Evolutionary conservation across 768 basidiomycete species (phyloP).

Genomic region (Grammothele lineata): DNA sequence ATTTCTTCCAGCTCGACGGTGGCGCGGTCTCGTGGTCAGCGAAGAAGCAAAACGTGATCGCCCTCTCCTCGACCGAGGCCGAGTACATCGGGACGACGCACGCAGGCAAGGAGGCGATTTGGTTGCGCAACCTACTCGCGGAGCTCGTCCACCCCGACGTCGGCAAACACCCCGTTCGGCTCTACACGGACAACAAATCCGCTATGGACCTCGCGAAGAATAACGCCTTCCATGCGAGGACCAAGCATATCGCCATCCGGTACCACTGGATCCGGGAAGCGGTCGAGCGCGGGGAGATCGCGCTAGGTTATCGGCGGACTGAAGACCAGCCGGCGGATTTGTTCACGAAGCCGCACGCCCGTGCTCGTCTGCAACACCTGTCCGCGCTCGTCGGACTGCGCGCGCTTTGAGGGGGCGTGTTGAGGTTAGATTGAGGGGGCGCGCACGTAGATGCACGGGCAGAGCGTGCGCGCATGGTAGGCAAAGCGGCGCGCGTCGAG

Average conservation of each 20-base stretch:
- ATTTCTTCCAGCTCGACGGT: slow-evolving; percentile 20
- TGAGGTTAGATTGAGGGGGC: too few species aligned
- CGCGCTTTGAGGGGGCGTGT: slow-evolving; percentile 7
- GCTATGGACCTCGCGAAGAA: slow-evolving; percentile 4
- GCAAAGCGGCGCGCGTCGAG: too few species aligned
- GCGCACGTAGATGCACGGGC: too few species aligned
- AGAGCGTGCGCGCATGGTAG: too few species aligned
- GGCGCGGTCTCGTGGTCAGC: slow-evolving; percentile 24
- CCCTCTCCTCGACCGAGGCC: slow-evolving; percentile 33
- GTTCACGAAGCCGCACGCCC: slow-evolving; percentile 1
- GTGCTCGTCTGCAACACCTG: background rate
- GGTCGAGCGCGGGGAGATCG: slow-evolving; percentile 1
- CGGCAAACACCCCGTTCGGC: background rate
- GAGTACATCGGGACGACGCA: slow-evolving; percentile 40
- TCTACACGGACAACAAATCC: slow-evolving; percentile 3
- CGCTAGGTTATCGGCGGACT: background rate
- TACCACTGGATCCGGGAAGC: slow-evolving; percentile 19
- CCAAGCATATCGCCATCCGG: slow-evolving; percentile 28
- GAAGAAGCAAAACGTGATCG: slow-evolving; percentile 21
- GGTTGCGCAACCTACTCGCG: background rate
- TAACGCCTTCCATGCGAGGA: background rate
- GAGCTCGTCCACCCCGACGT: background rate
- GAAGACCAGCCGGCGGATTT: background rate
- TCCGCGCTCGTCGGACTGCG: background rate
- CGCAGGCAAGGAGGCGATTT: slow-evolving; percentile 22